Base-by-base conservation (phyloP, 1,284 basidiomycete species). In the Agaricales sp. region DNA sequence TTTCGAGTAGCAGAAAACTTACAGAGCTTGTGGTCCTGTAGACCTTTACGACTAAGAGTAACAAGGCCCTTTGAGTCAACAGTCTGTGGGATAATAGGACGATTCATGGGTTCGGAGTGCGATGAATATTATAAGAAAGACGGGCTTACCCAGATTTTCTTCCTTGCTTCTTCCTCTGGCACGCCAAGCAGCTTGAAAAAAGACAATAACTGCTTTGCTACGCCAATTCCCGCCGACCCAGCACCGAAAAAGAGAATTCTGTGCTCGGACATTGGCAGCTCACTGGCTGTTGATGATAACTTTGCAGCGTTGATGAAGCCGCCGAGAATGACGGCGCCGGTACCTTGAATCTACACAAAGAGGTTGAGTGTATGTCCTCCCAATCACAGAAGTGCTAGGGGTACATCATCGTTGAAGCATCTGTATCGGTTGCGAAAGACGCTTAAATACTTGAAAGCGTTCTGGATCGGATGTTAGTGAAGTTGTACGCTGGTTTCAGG, bases 331-430 rank as follows among this genome's bases (percentile, higher is more conserved):
- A 92, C 89, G 24, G 83, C 77, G 13, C 85, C 85, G 51, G 75
- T 74, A 35, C 85, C 83, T 61, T 82, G 78, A 49, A 79, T 78
- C 76, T 78, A 51, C n/a, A n/a, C n/a, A n/a, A n/a, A n/a, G n/a
- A 50, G 25, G 55, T 48, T 45, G 24, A 38, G 30, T n/a, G 43
- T 8, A 21, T 18, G 38, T 6, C 22, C 16, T 16, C 23, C 26
- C 49, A 50, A 53, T 46, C 52, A 45, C 39, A 23, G 13, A 53
- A 58, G 3, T 20, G 4, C 25, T 22, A 2, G 2, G 52, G 77
- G 64, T 50, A 86, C 84, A 64, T 90, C 87, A 58, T 91, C 88
- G 60, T 92, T 92, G 70, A 89, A 89, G 57, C 81, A 79, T 46
- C 75, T 69, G 63, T 85, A 80, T 48, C 70, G 67, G 41, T 71